phyloP scores from a whole-genome alignment of 2,329 filamentous ascomycete genomes.

The Curvularia lunata region DNA sequence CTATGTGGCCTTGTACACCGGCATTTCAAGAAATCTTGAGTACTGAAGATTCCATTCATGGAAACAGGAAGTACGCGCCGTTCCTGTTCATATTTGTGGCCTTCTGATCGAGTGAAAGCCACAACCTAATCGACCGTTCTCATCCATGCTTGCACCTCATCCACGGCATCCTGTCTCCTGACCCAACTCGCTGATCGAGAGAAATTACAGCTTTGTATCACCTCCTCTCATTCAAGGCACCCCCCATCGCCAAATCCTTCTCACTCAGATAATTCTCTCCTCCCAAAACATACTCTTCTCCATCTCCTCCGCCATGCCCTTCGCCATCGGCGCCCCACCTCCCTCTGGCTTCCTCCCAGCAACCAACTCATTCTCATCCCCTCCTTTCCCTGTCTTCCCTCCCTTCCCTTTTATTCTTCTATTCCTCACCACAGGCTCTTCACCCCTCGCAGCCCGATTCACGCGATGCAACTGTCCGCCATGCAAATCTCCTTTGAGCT shows the following conservation, averaged over 20 bases:
- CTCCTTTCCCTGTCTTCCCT: background rate
- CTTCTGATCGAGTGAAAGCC: background rate
- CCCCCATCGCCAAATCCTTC: background rate
- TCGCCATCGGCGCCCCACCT: conserved; percentile 30
- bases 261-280: conserved; percentile 26
- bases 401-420: background rate
- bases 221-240: background rate
- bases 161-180: background rate
- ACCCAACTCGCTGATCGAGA: too few relatives aligned
- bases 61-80: background rate
- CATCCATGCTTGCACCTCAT: background rate
- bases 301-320: conserved; percentile 40
- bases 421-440: background rate
- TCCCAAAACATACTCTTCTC: conserved; percentile 41
- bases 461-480: conserved; percentile 43
- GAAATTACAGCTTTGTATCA: too few relatives aligned
- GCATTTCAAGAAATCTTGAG: conserved; percentile 28
- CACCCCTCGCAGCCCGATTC: conserved; percentile 34
- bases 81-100: background rate
- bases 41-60: background rate
- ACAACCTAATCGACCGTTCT: background rate
- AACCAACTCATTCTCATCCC: conserved; percentile 12
- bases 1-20: conserved; percentile 71
- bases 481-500: conserved; percentile 45
- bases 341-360: conserved; percentile 31